Evolutionary conservation across 192 early-diverging fungal genomes (phyloP).

Genomic region (Gigaspora rosea): DNA sequence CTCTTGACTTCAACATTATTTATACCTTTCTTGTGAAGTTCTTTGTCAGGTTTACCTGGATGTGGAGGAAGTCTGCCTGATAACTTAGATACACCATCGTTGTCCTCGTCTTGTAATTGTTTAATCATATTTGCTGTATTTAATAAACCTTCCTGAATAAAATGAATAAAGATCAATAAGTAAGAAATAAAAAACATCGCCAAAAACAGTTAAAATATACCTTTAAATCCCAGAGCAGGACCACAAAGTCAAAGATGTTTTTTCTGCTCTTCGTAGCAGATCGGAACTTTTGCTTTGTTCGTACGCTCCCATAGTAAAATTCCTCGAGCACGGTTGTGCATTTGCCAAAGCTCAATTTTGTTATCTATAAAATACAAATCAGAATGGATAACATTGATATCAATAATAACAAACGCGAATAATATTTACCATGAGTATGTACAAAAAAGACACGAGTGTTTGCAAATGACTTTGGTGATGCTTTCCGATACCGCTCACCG

Average conservation of each 20-base stretch:
- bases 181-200: background rate
- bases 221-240: constrained; percentile 29
- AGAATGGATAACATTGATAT: background rate
- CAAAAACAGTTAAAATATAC: constrained; percentile 24
- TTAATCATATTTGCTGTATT: constrained; percentile 28
- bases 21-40: constrained; percentile 23
- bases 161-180: constrained; percentile 4
- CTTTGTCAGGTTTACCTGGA: constrained; percentile 25
- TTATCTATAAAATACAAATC: constrained; percentile 12
- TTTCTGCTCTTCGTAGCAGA: constrained; percentile 28
- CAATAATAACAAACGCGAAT: background rate
- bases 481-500: constrained; percentile 4
- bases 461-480: constrained; percentile 17
- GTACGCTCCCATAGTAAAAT: constrained; percentile 27
- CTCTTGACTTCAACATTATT: background rate
- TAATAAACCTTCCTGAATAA: constrained; percentile 28
- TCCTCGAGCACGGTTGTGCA: constrained; percentile 28
- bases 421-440: constrained; percentile 25
- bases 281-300: constrained; percentile 28
- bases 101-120: constrained; percentile 29
- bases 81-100: constrained; percentile 28
- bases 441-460: constrained; percentile 3
- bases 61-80: constrained; percentile 22
- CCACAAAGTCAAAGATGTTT: constrained; percentile 29
- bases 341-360: constrained; percentile 24